Base-by-base conservation (phyloP, 305 asterid species). In the Plantago coronopus region DNA sequence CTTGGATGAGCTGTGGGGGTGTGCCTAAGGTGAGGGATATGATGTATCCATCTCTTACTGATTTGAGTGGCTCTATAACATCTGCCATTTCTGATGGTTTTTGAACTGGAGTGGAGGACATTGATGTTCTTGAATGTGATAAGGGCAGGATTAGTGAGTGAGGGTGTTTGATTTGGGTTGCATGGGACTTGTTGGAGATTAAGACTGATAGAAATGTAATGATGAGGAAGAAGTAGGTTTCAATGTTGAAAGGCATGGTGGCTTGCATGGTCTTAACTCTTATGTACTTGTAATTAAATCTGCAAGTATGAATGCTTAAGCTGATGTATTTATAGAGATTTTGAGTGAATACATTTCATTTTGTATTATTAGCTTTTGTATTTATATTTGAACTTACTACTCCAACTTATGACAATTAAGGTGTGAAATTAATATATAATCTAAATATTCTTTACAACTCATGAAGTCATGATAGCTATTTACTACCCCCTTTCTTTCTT, bases 21-120 rank as follows among this genome's bases (percentile, higher is more conserved):
- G 88, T 81, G 6, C 95, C 95, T 61, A 87, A 51, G 46, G 70
- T 80, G 48, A 84, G 81, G 63, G 93, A 74, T 62, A 87, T 78
- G 25, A 75, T 64, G 69, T 84, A 87, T 22, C 95, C 93, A 73
- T 84, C 88, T 68, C 83, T 68, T 37, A 78, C 63, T 57, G 73
- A 93, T 59, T 70, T 78, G 62, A 87, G 55, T 58, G 84, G 79
- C 67, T 79, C 84, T 58, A 57, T 73, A 56, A 82, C 63, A 37
- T 82, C 89, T 27, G 65, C 25, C 50, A 64, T 17, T 29, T 73
- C 75, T 9, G 74, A 60, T 21, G 66, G 64, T 43, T 42, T 72
- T 47, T 54, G 64, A 9, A 69, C 46, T 20, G 65, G 57, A 60
- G 11, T 54, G 1, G 54, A 65, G 23, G 72, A 1, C 7, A 34